Percentiles rank a stretch among this genome's conserved stretches.
These are phyloP conservation scores for Colletotrichum siamense DNA, from an alignment of 2,329 filamentous ascomycete genomes.

Conservation along the genomic window DNA sequence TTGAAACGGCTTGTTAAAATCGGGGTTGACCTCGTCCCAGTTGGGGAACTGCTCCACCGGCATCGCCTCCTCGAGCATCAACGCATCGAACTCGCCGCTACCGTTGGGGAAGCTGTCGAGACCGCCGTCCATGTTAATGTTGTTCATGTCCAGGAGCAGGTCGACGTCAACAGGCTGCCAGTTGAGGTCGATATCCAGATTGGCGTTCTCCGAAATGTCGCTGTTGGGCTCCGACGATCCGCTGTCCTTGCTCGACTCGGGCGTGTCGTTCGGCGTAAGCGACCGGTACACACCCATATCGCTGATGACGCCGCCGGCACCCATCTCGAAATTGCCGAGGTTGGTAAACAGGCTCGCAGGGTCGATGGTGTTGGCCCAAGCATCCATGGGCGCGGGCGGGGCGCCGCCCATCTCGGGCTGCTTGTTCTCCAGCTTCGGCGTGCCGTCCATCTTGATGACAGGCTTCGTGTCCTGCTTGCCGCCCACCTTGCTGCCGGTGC, in stretches of 20 bases:
- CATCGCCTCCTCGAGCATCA: conserved; percentile 19
- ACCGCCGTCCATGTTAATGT: conserved; percentile 32
- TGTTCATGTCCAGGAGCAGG: conserved; percentile 47
- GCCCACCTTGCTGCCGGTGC: conserved; percentile 50
- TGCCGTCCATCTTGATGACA: conserved; percentile 31
- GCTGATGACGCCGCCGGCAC: conserved; percentile 53
- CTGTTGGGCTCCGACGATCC: conserved; percentile 65
- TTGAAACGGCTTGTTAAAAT: conserved; percentile 59
- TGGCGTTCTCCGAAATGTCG: conserved; percentile 62
- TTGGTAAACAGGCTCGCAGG: conserved; percentile 45
- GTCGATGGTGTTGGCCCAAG: conserved; percentile 47
- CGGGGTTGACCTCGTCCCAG: conserved; percentile 57
- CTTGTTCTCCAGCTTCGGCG: conserved; percentile 30
- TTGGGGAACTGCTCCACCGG: conserved; percentile 25
- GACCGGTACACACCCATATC: conserved; percentile 61
- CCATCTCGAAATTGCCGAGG: conserved; percentile 44
- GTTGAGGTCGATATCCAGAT: conserved; percentile 57
- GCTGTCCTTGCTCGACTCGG: conserved; percentile 67
- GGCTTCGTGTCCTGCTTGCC: conserved; percentile 43
- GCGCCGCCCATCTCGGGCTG: conserved; percentile 30
- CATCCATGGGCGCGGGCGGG: conserved; percentile 23
- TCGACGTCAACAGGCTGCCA: conserved; percentile 58
- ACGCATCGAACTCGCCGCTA: conserved; percentile 26
- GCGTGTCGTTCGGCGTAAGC: conserved; percentile 67
- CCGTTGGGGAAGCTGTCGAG: conserved; percentile 23